These are phyloP conservation scores for Fusarium mangiferae DNA, from an alignment of 2,329 filamentous ascomycete genomes.

Conservation along the genomic window DNA sequence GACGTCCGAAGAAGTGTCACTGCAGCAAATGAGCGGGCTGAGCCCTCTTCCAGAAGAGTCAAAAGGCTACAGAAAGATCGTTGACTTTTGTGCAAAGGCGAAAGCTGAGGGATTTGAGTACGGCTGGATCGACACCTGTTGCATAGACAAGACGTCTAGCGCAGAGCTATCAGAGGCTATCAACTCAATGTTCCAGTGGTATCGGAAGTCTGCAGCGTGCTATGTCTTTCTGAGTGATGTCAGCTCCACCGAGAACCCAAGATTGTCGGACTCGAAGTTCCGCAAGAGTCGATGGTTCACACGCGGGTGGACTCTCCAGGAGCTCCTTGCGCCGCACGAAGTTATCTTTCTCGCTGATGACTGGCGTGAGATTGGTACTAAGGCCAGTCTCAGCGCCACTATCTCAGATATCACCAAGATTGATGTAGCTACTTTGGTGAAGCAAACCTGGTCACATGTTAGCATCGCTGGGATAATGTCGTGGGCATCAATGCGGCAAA, in stretches of 20 bases:
- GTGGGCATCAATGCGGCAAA: slow-evolving; percentile 11
- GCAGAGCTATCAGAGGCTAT: slow-evolving; percentile 13
- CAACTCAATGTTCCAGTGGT: slow-evolving; percentile 18
- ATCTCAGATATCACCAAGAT: slow-evolving; percentile 9
- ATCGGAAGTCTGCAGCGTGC: background rate
- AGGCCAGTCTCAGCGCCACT: background rate
- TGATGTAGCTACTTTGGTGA: background rate
- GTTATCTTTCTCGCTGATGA: background rate
- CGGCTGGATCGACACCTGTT: slow-evolving; percentile 19
- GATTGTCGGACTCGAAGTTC: background rate
- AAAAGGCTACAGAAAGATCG: slow-evolving; percentile 7
- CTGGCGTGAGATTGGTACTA: slow-evolving; percentile 7
- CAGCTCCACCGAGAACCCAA: background rate
- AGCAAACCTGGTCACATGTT: slow-evolving; percentile 10
- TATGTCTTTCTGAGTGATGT: slow-evolving; percentile 12
- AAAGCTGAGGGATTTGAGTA: slow-evolving; percentile 17
- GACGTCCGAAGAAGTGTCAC: background rate
- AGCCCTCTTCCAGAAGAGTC: background rate
- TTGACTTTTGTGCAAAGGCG: slow-evolving; percentile 9
- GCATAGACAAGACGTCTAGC: slow-evolving; percentile 20
- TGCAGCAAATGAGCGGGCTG: background rate
- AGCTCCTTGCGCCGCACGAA: slow-evolving; percentile 12
- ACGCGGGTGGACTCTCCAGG: slow-evolving; percentile 9
- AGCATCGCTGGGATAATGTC: slow-evolving; percentile 18
- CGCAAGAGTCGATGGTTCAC: slow-evolving; percentile 16